Conservation (phyloP, 306 rosid species). For the Casuarina cunninghamiana region DNA sequence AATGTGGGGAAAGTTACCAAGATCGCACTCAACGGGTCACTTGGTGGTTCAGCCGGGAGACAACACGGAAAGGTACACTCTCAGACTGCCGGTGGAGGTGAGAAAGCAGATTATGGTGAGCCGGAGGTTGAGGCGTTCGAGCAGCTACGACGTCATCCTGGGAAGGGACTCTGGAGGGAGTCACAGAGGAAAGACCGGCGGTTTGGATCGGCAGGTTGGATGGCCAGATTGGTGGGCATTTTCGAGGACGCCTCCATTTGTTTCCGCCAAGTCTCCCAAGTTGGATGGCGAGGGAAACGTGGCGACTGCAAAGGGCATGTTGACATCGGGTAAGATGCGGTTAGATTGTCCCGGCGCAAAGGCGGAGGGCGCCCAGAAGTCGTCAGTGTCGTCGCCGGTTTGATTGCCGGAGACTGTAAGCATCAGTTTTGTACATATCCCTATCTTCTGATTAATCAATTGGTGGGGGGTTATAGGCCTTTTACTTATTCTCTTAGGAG, state of each 20-base stretch:
- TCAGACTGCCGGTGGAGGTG: slow-evolving; percentile 57
- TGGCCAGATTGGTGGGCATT: slow-evolving; percentile 25
- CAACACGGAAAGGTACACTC: slow-evolving; percentile 47
- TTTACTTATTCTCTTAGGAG: too few species aligned
- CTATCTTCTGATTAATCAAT: background rate
- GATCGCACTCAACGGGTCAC: slow-evolving; percentile 83
- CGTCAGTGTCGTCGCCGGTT: slow-evolving; percentile 8
- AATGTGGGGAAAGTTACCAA: slow-evolving; percentile 20
- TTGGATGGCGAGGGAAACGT: background rate
- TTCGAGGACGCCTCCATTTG: slow-evolving; percentile 23
- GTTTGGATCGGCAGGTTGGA: slow-evolving; percentile 23
- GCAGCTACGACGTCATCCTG: slow-evolving; percentile 39
- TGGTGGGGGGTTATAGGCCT: too few species aligned
- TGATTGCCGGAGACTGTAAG: background rate
- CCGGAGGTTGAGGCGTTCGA: slow-evolving; percentile 44
- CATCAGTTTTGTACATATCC: background rate
- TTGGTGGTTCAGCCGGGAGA: slow-evolving; percentile 41
- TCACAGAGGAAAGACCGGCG: slow-evolving; percentile 35
- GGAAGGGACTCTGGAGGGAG: slow-evolving; percentile 13
- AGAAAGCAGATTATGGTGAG: slow-evolving; percentile 47
- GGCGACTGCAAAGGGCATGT: background rate
- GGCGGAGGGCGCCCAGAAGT: background rate
- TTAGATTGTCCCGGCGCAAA: slow-evolving; percentile 16
- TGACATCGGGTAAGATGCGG: slow-evolving; percentile 8
- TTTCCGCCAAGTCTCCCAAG: slow-evolving; percentile 21